phyloP scores from a whole-genome alignment of 495 filamentous ascomycete species.

The Cercophora samala region DNA sequence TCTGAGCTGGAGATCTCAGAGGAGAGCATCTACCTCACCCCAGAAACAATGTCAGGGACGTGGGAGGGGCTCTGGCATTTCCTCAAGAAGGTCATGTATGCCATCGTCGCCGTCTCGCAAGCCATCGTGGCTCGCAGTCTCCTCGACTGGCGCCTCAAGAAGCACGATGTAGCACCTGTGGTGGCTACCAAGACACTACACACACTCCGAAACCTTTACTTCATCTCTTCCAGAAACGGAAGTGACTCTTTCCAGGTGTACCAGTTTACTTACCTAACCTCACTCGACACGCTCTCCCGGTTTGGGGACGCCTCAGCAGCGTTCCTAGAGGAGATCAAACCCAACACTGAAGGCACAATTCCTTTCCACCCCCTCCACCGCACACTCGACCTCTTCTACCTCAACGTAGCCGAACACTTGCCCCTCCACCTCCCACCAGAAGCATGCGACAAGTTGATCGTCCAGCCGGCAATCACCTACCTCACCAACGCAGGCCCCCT shows the following conservation, averaged over 20 bases:
- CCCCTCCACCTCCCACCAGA: slow-evolving; percentile 62
- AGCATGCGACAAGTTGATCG: slow-evolving; percentile 67
- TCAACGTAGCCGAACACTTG: slow-evolving; percentile 87
- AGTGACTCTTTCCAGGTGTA: slow-evolving; percentile 72
- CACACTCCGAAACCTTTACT: slow-evolving; percentile 78
- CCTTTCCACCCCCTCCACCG: slow-evolving; percentile 73
- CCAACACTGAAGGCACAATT: slow-evolving; percentile 55
- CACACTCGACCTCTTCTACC: slow-evolving; percentile 83
- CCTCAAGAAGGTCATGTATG: slow-evolving; percentile 75
- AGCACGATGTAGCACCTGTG: slow-evolving; percentile 56
- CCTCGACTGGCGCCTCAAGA: slow-evolving; percentile 43
- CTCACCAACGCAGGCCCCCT: slow-evolving; percentile 54
- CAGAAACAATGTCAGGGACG: slow-evolving; percentile 65
- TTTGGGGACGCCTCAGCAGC: slow-evolving; percentile 66
- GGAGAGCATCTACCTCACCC: slow-evolving; percentile 63
- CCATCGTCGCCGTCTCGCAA: slow-evolving; percentile 70
- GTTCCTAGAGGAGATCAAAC: slow-evolving; percentile 65
- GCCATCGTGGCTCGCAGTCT: slow-evolving; percentile 65
- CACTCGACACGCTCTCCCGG: slow-evolving; percentile 81
- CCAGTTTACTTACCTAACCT: slow-evolving; percentile 78
- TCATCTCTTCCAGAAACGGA: slow-evolving; percentile 77
- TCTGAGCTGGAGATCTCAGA: slow-evolving; percentile 78
- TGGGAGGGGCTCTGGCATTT: slow-evolving; percentile 78
- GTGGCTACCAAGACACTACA: slow-evolving; percentile 75
- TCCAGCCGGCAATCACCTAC: slow-evolving; percentile 73